A percentile compares a stretch with the other conserved stretches of the same genome.
phyloP scores from a whole-genome alignment of 2,329 filamentous ascomycete species.

The Colletotrichum lupini region DNA sequence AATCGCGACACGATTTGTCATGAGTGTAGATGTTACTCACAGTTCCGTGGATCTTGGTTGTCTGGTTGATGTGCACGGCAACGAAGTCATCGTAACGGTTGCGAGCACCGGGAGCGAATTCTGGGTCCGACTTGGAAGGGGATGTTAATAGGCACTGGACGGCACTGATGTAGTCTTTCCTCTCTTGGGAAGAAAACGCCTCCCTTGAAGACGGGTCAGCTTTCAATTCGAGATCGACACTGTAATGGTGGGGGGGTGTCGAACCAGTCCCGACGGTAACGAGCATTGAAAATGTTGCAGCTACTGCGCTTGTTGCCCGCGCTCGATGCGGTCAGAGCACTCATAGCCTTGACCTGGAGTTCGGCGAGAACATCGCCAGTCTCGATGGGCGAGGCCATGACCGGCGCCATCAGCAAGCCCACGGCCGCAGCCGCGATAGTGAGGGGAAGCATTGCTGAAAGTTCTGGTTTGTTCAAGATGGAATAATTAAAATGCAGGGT shows the following conservation, averaged over 20 bases:
- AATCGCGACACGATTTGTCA: accelerated
- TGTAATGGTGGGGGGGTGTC: neutral
- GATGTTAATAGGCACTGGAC: constrained; percentile 33
- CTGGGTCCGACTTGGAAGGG: constrained; percentile 14
- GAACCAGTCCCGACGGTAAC: constrained; percentile 32
- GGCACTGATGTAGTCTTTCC: constrained; percentile 35
- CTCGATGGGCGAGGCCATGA: constrained; percentile 3
- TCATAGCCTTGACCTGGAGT: constrained; percentile 11
- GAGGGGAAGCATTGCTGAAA: constrained; percentile 10
- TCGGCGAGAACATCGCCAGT: constrained; percentile 12
- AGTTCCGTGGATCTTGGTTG: constrained; percentile 22
- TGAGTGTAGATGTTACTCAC: neutral
- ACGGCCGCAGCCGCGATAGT: constrained; percentile 14
- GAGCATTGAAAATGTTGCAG: constrained; percentile 31
- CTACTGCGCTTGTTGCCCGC: constrained; percentile 14
- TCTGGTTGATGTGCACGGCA: constrained; percentile 36
- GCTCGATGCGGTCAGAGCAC: neutral
- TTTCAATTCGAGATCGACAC: neutral
- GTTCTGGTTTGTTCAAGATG: neutral
- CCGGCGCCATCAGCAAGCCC: constrained; percentile 6
- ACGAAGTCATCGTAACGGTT: constrained; percentile 38
- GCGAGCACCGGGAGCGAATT: constrained; percentile 26
- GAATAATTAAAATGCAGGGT: neutral
- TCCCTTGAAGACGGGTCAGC: constrained; percentile 33
- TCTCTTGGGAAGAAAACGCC: constrained; percentile 38